Conservation (phyloP, 306 rosid genomes). For the Pachyrhizus erosus region DNA sequence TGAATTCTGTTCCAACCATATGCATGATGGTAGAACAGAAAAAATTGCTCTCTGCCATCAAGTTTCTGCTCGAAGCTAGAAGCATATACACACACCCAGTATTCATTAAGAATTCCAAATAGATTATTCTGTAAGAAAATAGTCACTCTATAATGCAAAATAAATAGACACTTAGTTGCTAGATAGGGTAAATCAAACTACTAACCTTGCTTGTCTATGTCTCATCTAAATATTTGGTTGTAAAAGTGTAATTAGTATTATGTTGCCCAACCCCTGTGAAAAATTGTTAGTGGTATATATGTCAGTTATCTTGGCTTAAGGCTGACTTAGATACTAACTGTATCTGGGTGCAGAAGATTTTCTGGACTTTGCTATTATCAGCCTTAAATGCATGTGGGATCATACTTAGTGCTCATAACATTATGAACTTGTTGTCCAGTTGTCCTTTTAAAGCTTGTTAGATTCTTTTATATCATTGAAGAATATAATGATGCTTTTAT, state of each 20-base stretch:
- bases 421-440: constrained; percentile 7
- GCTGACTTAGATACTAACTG: background rate
- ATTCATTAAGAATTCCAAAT: background rate
- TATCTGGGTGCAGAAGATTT: constrained; percentile 26
- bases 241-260: background rate
- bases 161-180: background rate
- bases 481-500: background rate
- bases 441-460: constrained; percentile 15
- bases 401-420: background rate
- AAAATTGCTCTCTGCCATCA: background rate
- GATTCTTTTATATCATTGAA: constrained; percentile 17
- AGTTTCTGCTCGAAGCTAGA: background rate
- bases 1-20: constrained; percentile 1
- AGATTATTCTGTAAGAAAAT: background rate
- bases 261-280: background rate
- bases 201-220: constrained; percentile 1
- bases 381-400: constrained; percentile 4
- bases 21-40: background rate
- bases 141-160: constrained; percentile 1
- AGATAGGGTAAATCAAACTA: constrained; percentile 13
- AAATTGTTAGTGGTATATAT: background rate
- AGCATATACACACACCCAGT: background rate
- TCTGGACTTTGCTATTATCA: constrained; percentile 18
- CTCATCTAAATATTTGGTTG: background rate
- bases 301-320: constrained; percentile 14